phyloP scores from a whole-genome alignment of 345 rosid species.

The Odontarrhena argentea region DNA sequence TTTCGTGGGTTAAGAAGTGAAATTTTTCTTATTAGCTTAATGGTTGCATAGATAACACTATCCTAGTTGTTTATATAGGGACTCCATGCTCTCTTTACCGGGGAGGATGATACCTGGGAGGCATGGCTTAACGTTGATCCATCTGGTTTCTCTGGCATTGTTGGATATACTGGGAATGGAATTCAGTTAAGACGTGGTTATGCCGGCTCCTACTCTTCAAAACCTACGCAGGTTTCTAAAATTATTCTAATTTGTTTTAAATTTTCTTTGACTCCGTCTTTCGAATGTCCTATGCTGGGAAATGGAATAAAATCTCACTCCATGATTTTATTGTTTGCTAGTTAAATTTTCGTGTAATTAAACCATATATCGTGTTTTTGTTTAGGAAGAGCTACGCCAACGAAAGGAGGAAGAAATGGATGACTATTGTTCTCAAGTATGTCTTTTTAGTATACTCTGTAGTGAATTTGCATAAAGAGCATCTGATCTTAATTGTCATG shows the following conservation, averaged over 20 bases:
- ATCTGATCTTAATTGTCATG: not conserved
- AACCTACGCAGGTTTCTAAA: constrained; percentile 75
- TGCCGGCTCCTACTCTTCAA: constrained; percentile 62
- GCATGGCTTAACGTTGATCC: constrained; percentile 89
- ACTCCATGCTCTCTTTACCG: constrained; percentile 87
- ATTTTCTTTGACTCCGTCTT: not conserved
- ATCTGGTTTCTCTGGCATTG: constrained; percentile 68
- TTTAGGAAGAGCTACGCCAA: constrained; percentile 83
- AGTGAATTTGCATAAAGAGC: constrained; percentile 12
- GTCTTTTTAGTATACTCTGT: constrained; percentile 20
- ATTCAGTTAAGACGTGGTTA: constrained; percentile 93
- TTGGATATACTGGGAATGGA: constrained; percentile 69
- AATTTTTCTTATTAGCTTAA: constrained; percentile 12
- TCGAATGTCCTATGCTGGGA: not conserved
- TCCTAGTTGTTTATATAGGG: constrained; percentile 55
- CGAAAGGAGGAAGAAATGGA: constrained; percentile 93
- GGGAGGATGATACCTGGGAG: constrained; percentile 97
- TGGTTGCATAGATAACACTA: constrained; percentile 20
- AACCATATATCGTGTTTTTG: constrained; percentile 30
- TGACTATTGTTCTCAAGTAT: constrained; percentile 95
- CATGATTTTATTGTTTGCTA: constrained; percentile 4
- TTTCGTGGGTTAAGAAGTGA: constrained; percentile 23
- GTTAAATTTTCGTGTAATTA: constrained; percentile 6
- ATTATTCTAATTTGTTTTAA: not conserved
- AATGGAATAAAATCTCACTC: not conserved